Base-by-base conservation (phyloP, 2,329 filamentous ascomycete species). In the Aspergillus latus region DNA sequence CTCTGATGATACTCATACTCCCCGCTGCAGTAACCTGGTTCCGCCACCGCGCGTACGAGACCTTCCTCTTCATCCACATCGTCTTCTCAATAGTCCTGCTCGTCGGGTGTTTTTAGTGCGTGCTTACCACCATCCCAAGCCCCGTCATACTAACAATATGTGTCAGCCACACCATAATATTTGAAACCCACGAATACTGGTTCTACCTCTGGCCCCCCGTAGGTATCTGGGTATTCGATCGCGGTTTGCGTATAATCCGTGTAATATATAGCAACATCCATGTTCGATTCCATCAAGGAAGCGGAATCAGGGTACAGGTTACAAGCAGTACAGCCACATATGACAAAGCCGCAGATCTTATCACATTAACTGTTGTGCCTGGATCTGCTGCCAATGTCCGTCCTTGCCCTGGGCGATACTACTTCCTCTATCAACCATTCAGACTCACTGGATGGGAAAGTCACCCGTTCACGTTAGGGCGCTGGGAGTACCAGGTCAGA, bases 121-220 rank as follows among this genome's bases (percentile, higher is more conserved):
- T 69, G 15, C 16, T 3, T 4, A 9, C 30, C 32, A n/a, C 13
- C 9, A 5, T 9, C 10, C 0, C 5, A 10, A 29, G 5, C 4
- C n/a, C 29, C 5, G 3, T 6, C 29, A 26, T 29, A 7, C 57
- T 61, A 53, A 59, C 43, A 6, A 3, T 21, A 21, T 21, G 21
- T 26, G 4, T 4, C 47, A 79, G 76, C 54, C 80, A 82, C 52
- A 77, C 79, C 0, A 67, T 74, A 3, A 76, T 82, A 5, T 82
- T 82, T 52, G 68, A 72, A 29, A 74, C 73, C 6, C 61, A 68
- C 8, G 75, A 78, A 55, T 83, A 80, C 62, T 76, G 81, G 64
- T 67, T 70, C 37, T 83, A 80, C 60, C 72, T 82, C 9, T 83
- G 79, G 75, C 76, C 78, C 2, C 74, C 76, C 10, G 73, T 81